phyloP scores from a whole-genome alignment of 192 early-diverging fungal species.

The Entomortierella parvispora region DNA sequence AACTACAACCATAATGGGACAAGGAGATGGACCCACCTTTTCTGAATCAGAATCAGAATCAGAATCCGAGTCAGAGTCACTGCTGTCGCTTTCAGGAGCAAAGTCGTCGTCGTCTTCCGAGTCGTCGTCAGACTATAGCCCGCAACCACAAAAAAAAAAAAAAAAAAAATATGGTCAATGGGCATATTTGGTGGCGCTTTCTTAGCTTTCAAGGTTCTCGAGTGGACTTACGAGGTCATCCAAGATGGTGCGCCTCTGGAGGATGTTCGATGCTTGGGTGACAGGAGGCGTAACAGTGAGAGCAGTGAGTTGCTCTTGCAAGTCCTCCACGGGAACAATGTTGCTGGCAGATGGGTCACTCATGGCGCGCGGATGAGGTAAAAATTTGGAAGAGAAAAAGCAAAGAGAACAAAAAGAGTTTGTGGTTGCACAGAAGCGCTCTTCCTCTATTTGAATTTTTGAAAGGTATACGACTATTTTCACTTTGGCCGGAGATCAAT shows the following conservation, averaged over 20 bases:
- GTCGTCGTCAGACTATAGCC: constrained; percentile 40
- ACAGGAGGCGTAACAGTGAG: background rate
- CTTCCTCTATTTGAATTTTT: too few species aligned
- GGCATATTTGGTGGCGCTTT: constrained; percentile 20
- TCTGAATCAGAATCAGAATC: constrained; percentile 2
- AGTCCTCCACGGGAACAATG: background rate
- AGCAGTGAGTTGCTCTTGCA: too few species aligned
- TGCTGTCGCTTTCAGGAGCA: constrained; percentile 10
- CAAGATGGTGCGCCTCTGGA: constrained; percentile 24
- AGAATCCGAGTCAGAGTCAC: constrained; percentile 8
- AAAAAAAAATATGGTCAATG: background rate
- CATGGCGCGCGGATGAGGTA: background rate
- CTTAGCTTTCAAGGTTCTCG: too few species aligned
- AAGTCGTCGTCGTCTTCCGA: constrained; percentile 33
- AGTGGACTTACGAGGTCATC: constrained; percentile 15
- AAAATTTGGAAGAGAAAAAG: background rate
- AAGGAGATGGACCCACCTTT: background rate
- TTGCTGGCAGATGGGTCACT: background rate
- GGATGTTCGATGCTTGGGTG: background rate
- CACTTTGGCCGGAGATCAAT: too few species aligned
- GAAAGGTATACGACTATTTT: too few species aligned
- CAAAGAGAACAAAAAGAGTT: background rate
- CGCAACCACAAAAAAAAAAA: background rate
- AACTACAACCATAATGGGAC: background rate
- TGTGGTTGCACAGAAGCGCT: too few species aligned